Evolutionary conservation across 192 early-diverging fungal genomes (phyloP), one percentile per base, ranked within the genome.

Genomic region (Backusella parvicylindrica): DNA sequence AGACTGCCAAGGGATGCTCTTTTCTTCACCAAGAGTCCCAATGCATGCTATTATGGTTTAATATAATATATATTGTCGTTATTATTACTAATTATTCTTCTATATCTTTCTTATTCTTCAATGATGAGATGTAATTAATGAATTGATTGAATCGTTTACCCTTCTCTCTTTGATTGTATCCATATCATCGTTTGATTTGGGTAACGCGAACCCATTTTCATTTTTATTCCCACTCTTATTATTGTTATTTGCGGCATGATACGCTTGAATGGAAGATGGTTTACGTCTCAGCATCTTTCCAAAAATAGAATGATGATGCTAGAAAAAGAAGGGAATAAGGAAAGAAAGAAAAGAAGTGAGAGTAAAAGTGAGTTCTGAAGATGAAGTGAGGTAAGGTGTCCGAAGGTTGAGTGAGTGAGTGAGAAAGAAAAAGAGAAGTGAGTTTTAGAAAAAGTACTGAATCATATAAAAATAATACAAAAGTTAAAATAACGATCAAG

Each of bases 1-100:
- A 78, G 47, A 40, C 73, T 78, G 41, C 77, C 77, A 30, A 78
- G 71, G 3, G 77, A 78, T 8, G 70, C 47, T 32, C 77, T 41
- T 37, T 70, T 41, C 15, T 70, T 70, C 13, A 38, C 68, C 16
- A 70, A 41, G 38, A 70, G 26, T 38, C 68, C 68, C 33, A 70
- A 31, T 13, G 68, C 68, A 28, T 37, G n/a, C 68, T 70, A 69
- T 26, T 28, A 35, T 36, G n/a, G 43, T 47, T 47, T 18, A 47
- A 47, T 47, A 47, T 47, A 47, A 47, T 47, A 21, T 47, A 60
- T 28, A 28, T 60, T 6, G 23, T 28, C 23, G 12, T 60, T 60
- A 60, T 26, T 60, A 60, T 60, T 13, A 60, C 9, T 56, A 13
- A 60, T 60, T n/a, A 47, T 47, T 47, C 18, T 47, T 47, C 43